Evolutionary conservation across 257 asterid genomes (phyloP), one percentile per base, ranked within the genome.

Genomic region (Echium plantagineum): DNA sequence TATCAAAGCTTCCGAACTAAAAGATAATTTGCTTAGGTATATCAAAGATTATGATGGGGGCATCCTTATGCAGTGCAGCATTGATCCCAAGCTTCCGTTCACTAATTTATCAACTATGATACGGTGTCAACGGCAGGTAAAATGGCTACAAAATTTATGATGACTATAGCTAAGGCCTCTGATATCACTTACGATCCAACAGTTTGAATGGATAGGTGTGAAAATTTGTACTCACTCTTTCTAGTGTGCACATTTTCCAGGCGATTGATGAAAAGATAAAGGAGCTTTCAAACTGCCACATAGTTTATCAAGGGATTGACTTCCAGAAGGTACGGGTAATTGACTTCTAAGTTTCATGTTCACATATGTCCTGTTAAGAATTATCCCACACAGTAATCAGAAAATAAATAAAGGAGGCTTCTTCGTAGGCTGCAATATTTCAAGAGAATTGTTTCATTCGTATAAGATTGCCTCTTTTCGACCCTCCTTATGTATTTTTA

Each of bases 21-120:
- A 69, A 18, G 62, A 52, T 49, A 58, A n/a, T 66, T 52, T 63
- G 62, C 66, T 65, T 79, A 88, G 98, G 60, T 88, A 82, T 64
- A 91, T 91, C 59, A 91, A 91, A 79, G 98, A 91, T 72, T 91
- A 91, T 52, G 98, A 91, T 56, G 98, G 98, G 52, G 98, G 96
- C 55, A 79, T 89, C 71, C 98, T 91, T 68, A 91, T 91, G 98
- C 97, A 91, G 75, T 91, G 98, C 78, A 87, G 75, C 72, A 91
- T 91, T 55, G 94, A 91, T 67, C 98, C 97, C 15, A 91, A 93
- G 77, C 94, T 93, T 77, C 98, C 98, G 1, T 93, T 84, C 61
- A 93, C 96, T 58, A 89, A 93, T 83, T 75, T 93, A 80, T 93
- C 98, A 65, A 82, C 94, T 52, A 93, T 93, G 98, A 81, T 93